Percentiles rank a stretch among this genome's conserved stretches.
phyloP scores from a whole-genome alignment of 352 stramenopile species.

The Pilasporangium apinafurcum region DNA sequence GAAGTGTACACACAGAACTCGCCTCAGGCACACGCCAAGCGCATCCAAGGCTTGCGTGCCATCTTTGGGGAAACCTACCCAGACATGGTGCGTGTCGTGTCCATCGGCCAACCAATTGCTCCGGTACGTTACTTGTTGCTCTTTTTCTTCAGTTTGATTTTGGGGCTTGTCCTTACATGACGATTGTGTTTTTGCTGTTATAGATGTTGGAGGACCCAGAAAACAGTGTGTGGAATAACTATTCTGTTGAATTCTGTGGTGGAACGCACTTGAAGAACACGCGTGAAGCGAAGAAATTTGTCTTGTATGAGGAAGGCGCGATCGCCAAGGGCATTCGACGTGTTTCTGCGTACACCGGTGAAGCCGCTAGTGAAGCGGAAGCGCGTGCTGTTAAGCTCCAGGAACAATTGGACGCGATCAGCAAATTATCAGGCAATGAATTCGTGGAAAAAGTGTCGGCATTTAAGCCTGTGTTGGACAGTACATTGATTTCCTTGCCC shows the following conservation, averaged over 20 bases:
- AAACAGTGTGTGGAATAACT: conserved; percentile 87
- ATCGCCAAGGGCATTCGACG: conserved; percentile 97
- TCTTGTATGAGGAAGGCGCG: conserved; percentile 95
- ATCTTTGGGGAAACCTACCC: conserved; percentile 99
- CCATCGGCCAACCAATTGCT: conserved; percentile 84
- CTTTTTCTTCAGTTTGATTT: background rate
- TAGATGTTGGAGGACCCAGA: conserved; percentile 79
- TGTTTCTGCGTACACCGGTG: conserved; percentile 92
- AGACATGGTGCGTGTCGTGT: conserved; percentile 97
- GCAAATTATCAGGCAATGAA: conserved; percentile 59
- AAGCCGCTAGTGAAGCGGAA: conserved; percentile 83
- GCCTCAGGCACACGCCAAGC: conserved; percentile 90
- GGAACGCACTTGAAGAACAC: conserved; percentile 98
- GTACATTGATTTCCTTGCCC: conserved; percentile 85
- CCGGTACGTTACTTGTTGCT: conserved; percentile 11
- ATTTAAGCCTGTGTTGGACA: conserved; percentile 88
- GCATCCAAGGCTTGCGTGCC: conserved; percentile 94
- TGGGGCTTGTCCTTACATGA: background rate
- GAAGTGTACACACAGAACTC: conserved; percentile 91
- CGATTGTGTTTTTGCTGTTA: background rate
- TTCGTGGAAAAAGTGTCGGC: conserved; percentile 87
- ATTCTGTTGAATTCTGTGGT: conserved; percentile 98
- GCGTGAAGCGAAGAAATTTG: conserved; percentile 94
- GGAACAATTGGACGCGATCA: conserved; percentile 66
- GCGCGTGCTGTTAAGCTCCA: conserved; percentile 78